Percentiles rank a stretch among this genome's conserved stretches.
Conservation (phyloP, 306 rosid species). For the Alnus rubra region DNA sequence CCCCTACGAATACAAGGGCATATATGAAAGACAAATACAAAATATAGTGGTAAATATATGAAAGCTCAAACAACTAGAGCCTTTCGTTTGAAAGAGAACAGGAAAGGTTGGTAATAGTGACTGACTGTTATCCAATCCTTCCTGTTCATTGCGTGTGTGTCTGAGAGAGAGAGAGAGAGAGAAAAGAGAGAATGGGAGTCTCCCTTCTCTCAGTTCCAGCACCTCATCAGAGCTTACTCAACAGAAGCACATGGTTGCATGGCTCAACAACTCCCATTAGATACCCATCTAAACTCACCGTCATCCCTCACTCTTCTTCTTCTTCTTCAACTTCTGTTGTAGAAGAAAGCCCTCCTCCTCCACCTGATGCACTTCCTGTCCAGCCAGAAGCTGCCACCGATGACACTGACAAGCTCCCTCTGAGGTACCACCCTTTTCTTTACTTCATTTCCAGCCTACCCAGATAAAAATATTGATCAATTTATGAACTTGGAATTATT, state of each 20-base stretch:
- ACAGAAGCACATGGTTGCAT: constrained; percentile 11
- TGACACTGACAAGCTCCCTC: constrained; percentile 23
- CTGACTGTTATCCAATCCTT: background rate
- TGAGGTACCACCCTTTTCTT: constrained; percentile 39
- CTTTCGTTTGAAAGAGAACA: background rate
- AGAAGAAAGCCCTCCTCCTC: constrained; percentile 45
- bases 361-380: constrained; percentile 40
- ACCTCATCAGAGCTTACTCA: constrained; percentile 35
- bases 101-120: background rate
- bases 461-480: background rate
- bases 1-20: too few species aligned
- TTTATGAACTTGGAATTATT: background rate
- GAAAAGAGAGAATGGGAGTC: constrained; percentile 47
- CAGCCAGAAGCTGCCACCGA: constrained; percentile 31
- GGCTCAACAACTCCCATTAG: constrained; percentile 29
- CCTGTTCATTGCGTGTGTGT: too few species aligned
- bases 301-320: constrained; percentile 41
- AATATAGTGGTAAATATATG: background rate
- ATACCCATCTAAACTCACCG: constrained; percentile 26
- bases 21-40: too few species aligned
- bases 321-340: constrained; percentile 46
- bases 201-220: constrained; percentile 49
- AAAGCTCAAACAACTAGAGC: background rate
- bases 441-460: background rate
- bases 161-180: constrained; percentile 5